Base-by-base conservation (phyloP, 169 alveolate genomes). In the Ichthyophthirius multifiliis region DNA sequence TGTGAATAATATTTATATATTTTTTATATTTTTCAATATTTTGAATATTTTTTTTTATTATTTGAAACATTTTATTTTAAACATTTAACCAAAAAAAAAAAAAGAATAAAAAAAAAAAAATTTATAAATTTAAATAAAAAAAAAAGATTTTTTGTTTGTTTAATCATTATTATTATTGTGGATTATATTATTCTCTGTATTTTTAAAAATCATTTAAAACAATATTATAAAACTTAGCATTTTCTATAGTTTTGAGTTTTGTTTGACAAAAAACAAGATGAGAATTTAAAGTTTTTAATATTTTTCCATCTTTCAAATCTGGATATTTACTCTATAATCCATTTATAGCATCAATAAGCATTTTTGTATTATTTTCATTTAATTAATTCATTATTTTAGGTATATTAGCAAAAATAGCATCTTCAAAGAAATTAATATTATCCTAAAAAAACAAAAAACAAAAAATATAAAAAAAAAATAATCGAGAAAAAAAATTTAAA, bases 121-220 rank as follows among this genome's bases (percentile, higher is more conserved):
- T n/a, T n/a, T n/a, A n/a, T n/a, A n/a, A n/a, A n/a, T n/a, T n/a
- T n/a, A n/a, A n/a, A n/a, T n/a, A n/a, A n/a, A n/a, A n/a, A n/a
- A n/a, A n/a, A n/a, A n/a, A 41, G 12, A 41, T 9, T 41, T 41
- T 41, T 45, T 45, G 16, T 45, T 6, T 16, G 16, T 6, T 45
- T 45, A 5, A 45, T 45, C 5, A 6, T 6, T 6, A 6, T 5
- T 4, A 6, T 45, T 13, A 45, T 45, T 45, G 32, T 13, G 4
- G 18, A 5, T 45, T 45, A n/a, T 13, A 45, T 45, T 13, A 45
- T 45, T 45, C 5, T 41, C 13, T 65, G 43, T 67, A 67, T 35
- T 67, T 37, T 39, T 67, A 32, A n/a, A 67, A 20, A 67, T 67
- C 77, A 44, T 67, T 67, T 27, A 67, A 32, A 20, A 67, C 77